These are phyloP conservation scores for Exsudoporus frostii DNA, from an alignment of 768 basidiomycete genomes.

Conservation along the genomic window DNA sequence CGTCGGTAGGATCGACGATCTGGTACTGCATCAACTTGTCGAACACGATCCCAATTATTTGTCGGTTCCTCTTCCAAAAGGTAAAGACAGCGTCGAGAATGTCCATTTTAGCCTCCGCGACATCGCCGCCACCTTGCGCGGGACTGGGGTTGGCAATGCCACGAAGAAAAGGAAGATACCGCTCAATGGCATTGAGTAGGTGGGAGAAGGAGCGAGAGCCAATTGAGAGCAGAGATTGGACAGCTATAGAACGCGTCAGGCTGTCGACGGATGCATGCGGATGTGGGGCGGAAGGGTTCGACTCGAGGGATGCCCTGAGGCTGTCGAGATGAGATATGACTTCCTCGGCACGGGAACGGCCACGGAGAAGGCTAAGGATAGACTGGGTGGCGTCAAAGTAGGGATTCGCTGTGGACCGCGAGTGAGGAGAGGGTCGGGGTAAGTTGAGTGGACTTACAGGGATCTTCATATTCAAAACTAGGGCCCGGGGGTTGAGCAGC, in stretches of 20 bases:
- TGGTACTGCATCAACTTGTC: constrained; percentile 99
- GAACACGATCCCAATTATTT: constrained; percentile 89
- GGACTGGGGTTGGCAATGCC: constrained; percentile 41
- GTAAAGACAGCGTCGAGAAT: constrained; percentile 66
- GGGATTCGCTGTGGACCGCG: constrained; percentile 53
- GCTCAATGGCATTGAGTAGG: constrained; percentile 94
- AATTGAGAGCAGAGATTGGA: constrained; percentile 87
- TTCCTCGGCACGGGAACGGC: constrained; percentile 75
- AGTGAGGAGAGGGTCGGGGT: background rate
- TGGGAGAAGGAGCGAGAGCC: constrained; percentile 97
- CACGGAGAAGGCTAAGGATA: constrained; percentile 77
- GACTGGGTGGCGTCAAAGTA: constrained; percentile 78
- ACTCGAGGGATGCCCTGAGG: constrained; percentile 61
- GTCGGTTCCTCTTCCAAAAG: constrained; percentile 84
- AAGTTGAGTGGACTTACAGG: constrained; percentile 43
- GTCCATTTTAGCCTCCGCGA: constrained; percentile 59
- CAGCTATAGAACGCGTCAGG: constrained; percentile 70
- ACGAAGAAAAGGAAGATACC: constrained; percentile 79
- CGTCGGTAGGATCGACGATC: constrained; percentile 90
- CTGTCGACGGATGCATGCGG: constrained; percentile 57
- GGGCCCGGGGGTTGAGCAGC: constrained; percentile 72
- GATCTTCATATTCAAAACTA: constrained; percentile 79
- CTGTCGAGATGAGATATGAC: constrained; percentile 72
- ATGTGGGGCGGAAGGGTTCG: constrained; percentile 51
- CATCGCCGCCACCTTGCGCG: constrained; percentile 31